These are phyloP conservation scores for Aspergillus alliaceus DNA, from an alignment of 2,329 filamentous ascomycete genomes.

Conservation along the genomic window DNA sequence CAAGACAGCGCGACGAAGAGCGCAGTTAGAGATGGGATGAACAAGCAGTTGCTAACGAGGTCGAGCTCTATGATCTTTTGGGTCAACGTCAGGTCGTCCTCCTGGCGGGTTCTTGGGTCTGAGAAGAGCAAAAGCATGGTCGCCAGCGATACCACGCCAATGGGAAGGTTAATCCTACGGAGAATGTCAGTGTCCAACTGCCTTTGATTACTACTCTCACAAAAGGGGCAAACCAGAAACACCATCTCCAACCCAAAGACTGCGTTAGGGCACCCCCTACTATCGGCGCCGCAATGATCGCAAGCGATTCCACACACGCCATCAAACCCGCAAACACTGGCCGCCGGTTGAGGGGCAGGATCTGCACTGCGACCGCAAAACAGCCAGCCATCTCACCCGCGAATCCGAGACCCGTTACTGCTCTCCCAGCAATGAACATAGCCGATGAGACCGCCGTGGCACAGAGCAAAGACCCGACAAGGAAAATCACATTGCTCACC, in stretches of 20 bases:
- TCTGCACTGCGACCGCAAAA: conserved; percentile 13
- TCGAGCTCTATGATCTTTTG: conserved; percentile 33
- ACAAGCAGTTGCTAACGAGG: conserved; percentile 30
- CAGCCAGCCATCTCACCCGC: conserved; percentile 19
- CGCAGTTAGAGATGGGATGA: conserved; percentile 32
- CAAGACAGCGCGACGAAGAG: conserved; percentile 33
- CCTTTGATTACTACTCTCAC: not conserved
- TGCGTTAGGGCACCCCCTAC: conserved; percentile 38
- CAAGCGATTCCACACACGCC: conserved; percentile 25
- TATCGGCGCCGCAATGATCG: conserved; percentile 28
- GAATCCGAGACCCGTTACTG: conserved; percentile 29
- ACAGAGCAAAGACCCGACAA: conserved; percentile 21
- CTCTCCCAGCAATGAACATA: conserved; percentile 29
- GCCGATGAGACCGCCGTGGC: conserved; percentile 15
- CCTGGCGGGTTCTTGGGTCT: conserved; percentile 12
- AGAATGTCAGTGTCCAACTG: not conserved
- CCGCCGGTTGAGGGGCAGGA: conserved; percentile 26
- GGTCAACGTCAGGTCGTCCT: conserved; percentile 13
- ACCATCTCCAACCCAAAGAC: conserved; percentile 37
- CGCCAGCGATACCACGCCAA: conserved; percentile 23
- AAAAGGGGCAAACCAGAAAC: conserved; percentile 24
- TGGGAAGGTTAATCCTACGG: conserved; percentile 32
- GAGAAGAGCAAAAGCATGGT: conserved; percentile 19
- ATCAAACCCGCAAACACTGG: conserved; percentile 27
- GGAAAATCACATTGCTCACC: conserved; percentile 19